phyloP scores from a whole-genome alignment of 225 moss, liverwort and hornwort species.

The Pseudoscleropodium purum region DNA sequence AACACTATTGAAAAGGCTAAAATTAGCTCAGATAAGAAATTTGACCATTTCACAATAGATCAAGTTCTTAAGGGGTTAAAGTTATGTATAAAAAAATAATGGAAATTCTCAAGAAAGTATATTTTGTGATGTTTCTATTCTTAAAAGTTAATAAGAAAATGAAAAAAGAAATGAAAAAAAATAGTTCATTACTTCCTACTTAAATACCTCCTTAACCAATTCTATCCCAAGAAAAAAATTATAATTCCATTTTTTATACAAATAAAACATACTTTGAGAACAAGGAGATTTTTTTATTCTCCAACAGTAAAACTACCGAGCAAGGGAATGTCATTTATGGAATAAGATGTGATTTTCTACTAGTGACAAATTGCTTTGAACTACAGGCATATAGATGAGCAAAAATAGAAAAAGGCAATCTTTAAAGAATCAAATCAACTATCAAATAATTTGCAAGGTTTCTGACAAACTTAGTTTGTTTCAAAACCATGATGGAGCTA shows the following conservation, averaged over 20 bases:
- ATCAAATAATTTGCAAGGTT: neutral
- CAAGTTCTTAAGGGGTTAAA: too few relatives aligned
- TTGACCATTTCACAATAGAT: too few relatives aligned
- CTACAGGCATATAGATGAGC: accelerated
- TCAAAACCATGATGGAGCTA: neutral
- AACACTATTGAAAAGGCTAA: too few relatives aligned
- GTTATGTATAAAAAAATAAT: neutral
- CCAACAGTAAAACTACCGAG: too few relatives aligned
- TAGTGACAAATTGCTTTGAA: neutral
- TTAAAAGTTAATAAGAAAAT: neutral
- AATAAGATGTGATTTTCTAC: neutral
- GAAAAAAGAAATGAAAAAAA: neutral
- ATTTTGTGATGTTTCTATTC: neutral
- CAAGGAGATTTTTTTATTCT: neutral
- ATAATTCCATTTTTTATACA: accelerated
- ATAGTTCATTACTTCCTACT: neutral
- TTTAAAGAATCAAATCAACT: neutral
- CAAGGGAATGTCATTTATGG: accelerated
- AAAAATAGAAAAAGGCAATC: neutral
- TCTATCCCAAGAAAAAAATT: too few relatives aligned
- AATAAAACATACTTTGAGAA: neutral
- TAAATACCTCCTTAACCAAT: neutral
- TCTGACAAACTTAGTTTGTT: neutral
- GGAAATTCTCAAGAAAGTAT: accelerated
- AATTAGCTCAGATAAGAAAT: too few relatives aligned